Evolutionary conservation across 176 grass and related monocot species (phyloP), one percentile per base, ranked within the genome.

Genomic region (Bromus sterilis): DNA sequence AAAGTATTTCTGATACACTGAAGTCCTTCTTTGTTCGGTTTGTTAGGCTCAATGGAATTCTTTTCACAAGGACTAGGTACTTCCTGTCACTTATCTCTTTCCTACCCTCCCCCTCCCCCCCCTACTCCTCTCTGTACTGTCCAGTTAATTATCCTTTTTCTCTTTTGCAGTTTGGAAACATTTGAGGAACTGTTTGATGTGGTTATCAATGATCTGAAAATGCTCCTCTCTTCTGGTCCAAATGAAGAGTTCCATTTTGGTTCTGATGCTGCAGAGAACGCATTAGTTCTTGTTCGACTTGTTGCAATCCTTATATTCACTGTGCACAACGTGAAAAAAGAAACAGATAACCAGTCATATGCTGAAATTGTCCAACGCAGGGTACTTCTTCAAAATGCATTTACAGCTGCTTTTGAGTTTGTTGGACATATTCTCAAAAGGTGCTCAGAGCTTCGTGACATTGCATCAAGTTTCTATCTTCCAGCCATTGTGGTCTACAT

Each of bases 1-100:
- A 80, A 53, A 91, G 30, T 58, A 74, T 87, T 66, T 39, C 71
- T 23, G 92, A 93, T 78, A 82, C 88, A 89, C 82, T 93, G 31
- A 98, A 91, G 85, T 76, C 74, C 40, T 98, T 98, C 30, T 87
- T 80, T 79, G 68, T 89, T 12, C 88, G 86, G 40, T 98, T 98
- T 98, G 90, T 98, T 78, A 86, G 92, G 41, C 92, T 98, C 70
- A 94, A 89, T 82, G 95, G 95, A 31, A 94, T 94, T 62, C 90
- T 98, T 73, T 98, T 98, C 81, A 98, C 92, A 29, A 90, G 51
- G 80, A 93, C 91, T 14, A 93, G 91, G 91, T 93, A 83, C 32
- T 66, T 72, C 28, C 40, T 1, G 41, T 46, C 7, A 14, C 21
- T 69, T 14, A 25, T 11, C 61, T 33, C 30, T 32, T 30, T 1